phyloP scores from a whole-genome alignment of 2,329 filamentous ascomycete species.

The Cladosporium sphaerospermum region DNA sequence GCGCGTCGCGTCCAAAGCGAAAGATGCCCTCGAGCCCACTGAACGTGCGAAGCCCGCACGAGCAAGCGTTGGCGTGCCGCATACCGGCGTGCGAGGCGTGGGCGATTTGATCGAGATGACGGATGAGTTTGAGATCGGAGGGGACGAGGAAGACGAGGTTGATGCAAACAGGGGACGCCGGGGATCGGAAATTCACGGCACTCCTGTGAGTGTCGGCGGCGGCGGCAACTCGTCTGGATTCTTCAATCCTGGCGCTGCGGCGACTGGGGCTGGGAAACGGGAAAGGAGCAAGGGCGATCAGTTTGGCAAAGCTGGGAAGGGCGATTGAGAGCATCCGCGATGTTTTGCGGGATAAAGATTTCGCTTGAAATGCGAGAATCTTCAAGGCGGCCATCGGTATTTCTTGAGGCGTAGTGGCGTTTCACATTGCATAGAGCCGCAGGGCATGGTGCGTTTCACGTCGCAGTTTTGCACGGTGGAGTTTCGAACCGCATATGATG shows the following conservation, averaged over 20 bases:
- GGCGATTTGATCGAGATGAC: constrained; percentile 67
- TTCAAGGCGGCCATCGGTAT: background rate
- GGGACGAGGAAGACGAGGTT: constrained; percentile 28
- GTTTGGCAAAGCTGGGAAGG: constrained; percentile 25
- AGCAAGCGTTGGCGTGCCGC: constrained; percentile 27
- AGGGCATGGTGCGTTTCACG: too few relatives aligned
- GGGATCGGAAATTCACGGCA: constrained; percentile 13
- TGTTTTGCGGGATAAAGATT: background rate
- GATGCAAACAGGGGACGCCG: constrained; percentile 22
- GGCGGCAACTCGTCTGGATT: constrained; percentile 25
- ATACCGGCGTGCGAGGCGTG: constrained; percentile 38
- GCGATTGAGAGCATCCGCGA: constrained; percentile 22
- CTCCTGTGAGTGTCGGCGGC: constrained; percentile 10
- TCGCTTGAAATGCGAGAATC: background rate
- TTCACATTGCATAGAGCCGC: too few relatives aligned
- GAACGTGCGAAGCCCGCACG: constrained; percentile 18
- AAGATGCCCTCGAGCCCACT: constrained; percentile 20
- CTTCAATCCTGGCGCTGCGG: constrained; percentile 18
- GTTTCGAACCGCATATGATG: too few relatives aligned
- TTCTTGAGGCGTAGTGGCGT: background rate
- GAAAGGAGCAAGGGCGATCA: constrained; percentile 17
- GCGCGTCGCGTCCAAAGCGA: constrained; percentile 64
- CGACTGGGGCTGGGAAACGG: constrained; percentile 15
- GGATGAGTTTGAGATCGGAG: constrained; percentile 47
- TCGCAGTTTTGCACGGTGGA: background rate